phyloP scores from a whole-genome alignment of 192 early-diverging fungal species.

The Rhizophagus clarus region DNA sequence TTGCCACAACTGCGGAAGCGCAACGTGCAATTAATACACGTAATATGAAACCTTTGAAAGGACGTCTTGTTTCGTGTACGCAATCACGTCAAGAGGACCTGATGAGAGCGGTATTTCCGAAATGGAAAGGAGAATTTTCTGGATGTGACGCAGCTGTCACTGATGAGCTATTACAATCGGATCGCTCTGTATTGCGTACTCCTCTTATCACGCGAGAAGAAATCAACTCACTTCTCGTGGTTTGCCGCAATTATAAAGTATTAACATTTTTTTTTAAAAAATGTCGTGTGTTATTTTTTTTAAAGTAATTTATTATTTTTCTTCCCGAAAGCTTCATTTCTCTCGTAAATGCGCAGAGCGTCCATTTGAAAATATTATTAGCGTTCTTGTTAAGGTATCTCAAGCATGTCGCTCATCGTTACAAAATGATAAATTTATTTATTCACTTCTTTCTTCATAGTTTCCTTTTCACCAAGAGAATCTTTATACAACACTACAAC shows the following conservation, averaged over 20 bases:
- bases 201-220: slow-evolving; percentile 68
- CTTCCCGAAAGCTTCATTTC: slow-evolving; percentile 60
- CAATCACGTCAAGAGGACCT: slow-evolving; percentile 60
- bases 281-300: background rate
- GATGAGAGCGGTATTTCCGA: slow-evolving; percentile 54
- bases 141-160: slow-evolving; percentile 46
- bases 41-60: slow-evolving; percentile 62
- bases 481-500: slow-evolving; percentile 61
- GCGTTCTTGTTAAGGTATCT: slow-evolving; percentile 17
- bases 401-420: too few relatives aligned
- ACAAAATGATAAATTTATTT: background rate
- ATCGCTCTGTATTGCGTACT: slow-evolving; percentile 1
- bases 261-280: background rate
- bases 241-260: slow-evolving; percentile 79
- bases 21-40: slow-evolving; percentile 55
- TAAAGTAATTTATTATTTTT: background rate
- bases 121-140: slow-evolving; percentile 58
- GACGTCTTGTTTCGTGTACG: slow-evolving; percentile 56
- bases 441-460: slow-evolving; percentile 62
- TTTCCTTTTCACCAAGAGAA: slow-evolving; percentile 74
- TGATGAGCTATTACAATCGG: slow-evolving; percentile 25
- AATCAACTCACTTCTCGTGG: slow-evolving; percentile 67
- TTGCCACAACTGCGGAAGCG: slow-evolving; percentile 54
- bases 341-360: slow-evolving; percentile 72
- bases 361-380: slow-evolving; percentile 72